Conservation (phyloP, 352 stramenopile genomes). For the Globisporangium cylindrosporum region DNA sequence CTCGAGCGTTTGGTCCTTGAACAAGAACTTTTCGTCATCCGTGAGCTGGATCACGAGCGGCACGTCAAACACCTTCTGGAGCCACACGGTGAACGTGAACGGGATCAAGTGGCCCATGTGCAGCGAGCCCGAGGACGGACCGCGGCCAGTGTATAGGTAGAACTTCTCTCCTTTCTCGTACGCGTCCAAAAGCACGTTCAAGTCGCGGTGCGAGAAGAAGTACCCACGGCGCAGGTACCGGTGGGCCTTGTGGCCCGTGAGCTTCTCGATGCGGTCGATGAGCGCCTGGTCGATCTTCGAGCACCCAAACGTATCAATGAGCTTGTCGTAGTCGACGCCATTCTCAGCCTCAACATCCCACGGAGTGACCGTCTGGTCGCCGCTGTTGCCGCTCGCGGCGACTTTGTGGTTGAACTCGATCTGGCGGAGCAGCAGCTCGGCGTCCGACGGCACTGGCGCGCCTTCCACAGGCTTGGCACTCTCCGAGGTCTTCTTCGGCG, state of each 20-base stretch:
- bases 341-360: slow-evolving; percentile 94
- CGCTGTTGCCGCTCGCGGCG: slow-evolving; percentile 38
- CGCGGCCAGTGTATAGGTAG: slow-evolving; percentile 99
- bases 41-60: slow-evolving; percentile 99
- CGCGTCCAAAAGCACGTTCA: slow-evolving; percentile 93
- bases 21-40: slow-evolving; percentile 99
- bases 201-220: slow-evolving; percentile 99
- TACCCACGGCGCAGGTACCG: slow-evolving; percentile 97
- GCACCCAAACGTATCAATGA: slow-evolving; percentile 98
- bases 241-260: slow-evolving; percentile 94
- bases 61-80: slow-evolving; percentile 98
- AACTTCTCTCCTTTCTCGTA: slow-evolving; percentile 97
- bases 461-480: slow-evolving; percentile 67
- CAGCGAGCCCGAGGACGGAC: slow-evolving; percentile 95
- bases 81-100: slow-evolving; percentile 99
- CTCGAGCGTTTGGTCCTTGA: slow-evolving; percentile 95
- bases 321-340: slow-evolving; percentile 98
- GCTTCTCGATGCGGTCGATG: slow-evolving; percentile 93
- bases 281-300: slow-evolving; percentile 92
- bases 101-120: slow-evolving; percentile 99
- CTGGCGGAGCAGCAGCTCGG: slow-evolving; percentile 70
- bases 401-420: slow-evolving; percentile 71
- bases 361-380: slow-evolving; percentile 87
- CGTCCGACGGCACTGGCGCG: slow-evolving; percentile 49
- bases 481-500: slow-evolving; percentile 60